A percentile compares a stretch with the other conserved stretches of the same genome.
phyloP scores from a whole-genome alignment of 257 asterid species.

The Jacaranda mimosifolia region DNA sequence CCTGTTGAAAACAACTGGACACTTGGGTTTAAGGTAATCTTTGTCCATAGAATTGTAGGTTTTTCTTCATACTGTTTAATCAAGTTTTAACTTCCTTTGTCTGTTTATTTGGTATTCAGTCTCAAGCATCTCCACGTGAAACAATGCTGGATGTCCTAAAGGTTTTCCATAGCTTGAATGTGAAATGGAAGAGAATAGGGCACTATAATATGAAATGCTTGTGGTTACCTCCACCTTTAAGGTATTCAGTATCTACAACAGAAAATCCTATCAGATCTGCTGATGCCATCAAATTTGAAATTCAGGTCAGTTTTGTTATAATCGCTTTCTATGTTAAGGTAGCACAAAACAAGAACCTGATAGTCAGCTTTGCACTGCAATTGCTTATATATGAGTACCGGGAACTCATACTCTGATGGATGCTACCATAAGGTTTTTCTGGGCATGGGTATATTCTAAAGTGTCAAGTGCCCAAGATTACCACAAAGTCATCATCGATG shows the following conservation, averaged over 20 bases:
- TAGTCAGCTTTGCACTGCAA: not conserved
- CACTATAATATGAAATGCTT: constrained; percentile 56
- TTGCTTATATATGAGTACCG: too few species aligned
- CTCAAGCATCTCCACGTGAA: constrained; percentile 44
- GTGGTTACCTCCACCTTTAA: constrained; percentile 46
- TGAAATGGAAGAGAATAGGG: constrained; percentile 59
- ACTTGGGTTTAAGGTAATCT: constrained; percentile 49
- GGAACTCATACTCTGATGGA: too few species aligned
- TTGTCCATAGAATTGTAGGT: not conserved
- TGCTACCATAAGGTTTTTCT: too few species aligned
- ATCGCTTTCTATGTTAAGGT: too few species aligned
- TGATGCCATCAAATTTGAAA: constrained; percentile 61
- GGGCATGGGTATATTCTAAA: too few species aligned
- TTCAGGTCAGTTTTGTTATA: constrained; percentile 50
- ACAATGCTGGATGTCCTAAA: constrained; percentile 42
- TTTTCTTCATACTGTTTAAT: not conserved
- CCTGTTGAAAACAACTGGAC: constrained; percentile 40
- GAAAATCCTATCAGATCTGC: constrained; percentile 29
- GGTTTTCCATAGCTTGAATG: constrained; percentile 49
- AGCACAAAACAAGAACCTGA: too few species aligned
- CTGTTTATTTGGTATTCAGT: constrained; percentile 26
- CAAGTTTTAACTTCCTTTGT: not conserved
- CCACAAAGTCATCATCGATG: too few species aligned
- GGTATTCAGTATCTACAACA: constrained; percentile 31
- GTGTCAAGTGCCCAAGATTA: too few species aligned